Base-by-base conservation (phyloP, 2,329 filamentous ascomycete species). In the Fusarium papillatum region DNA sequence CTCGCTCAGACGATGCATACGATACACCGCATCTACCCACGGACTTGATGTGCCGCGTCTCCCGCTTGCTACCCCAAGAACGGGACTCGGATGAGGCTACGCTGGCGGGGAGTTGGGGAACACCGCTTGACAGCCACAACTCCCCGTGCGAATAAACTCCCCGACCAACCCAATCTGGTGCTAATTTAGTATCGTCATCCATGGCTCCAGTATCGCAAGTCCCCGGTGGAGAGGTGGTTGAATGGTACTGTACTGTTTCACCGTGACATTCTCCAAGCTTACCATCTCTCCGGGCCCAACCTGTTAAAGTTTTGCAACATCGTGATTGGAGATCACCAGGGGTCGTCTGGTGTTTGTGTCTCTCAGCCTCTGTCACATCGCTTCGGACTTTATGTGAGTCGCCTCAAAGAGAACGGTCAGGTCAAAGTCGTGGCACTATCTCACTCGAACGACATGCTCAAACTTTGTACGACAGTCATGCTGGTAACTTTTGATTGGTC, bases 241-340 rank as follows among this genome's bases (percentile, higher is more conserved):
- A 31, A 31, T 10, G n/a, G 36, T 8, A 9, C 13, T 31, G 36
- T 8, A 9, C 13, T 31, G 36, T 68, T 19, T 68, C 59, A 38
- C 46, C 9, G 29, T 50, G 48, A 41, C 61, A 59, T 31, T 29
- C 22, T 39, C 59, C 34, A 55, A 16, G 62, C 43, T 31, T 31
- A 24, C 62, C 62, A 38, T 24, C 13, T n/a, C 43, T 19, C 24
- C 34, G 46, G 46, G 34, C 50, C 43, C 43, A 13, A 64, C 36
- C n/a, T 14, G 17, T 38, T 48, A 36, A 34, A 31, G 48, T 55
- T 17, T 26, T 50, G 41, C 24, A 53, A 46, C 61, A 70, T 68
- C 22, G 26, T 41, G 22, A 63, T 31, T 29, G 1, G 26, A 50
- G 60, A 76, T 76, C 73, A 76, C 55, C 73, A 62, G 73, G 73